Base-by-base conservation (phyloP, 2,329 filamentous ascomycete species). In the Sphaerulina populicola region DNA sequence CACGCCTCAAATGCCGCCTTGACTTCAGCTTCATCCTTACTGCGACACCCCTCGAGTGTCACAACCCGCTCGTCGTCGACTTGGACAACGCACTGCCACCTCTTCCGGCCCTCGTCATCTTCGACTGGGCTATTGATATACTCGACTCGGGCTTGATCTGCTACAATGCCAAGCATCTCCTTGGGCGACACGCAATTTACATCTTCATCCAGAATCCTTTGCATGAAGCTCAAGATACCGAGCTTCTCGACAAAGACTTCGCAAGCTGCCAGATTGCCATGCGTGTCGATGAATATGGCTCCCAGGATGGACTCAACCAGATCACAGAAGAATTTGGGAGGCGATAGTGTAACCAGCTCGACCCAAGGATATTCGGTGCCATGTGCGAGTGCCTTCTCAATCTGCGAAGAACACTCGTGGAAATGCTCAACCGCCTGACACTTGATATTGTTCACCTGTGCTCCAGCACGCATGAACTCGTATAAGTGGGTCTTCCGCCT, bases 321-420 rank as follows among this genome's bases (percentile, higher is more conserved):
- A 66, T 96, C 90, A 0, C 85, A 91, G 68, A 85, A 84, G 67
- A 87, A 86, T 64, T 96, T 96, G 12, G 79, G 79, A 0, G 82
- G 76, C 11, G 77, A 74, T 0, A 94, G 72, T 0, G 77, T 74
- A 0, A 81, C 74, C 0, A 97, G 77, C 0, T 81, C 68, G 1
- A 78, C 73, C 91, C 91, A 97, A 0, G 91, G 93, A 62, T 90
- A 94, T 12, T 71, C 67, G 0, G 57, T 55, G 0, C 77, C 78
- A 0, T 66, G 43, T 0, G 68, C 44, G 8, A 94, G 70, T 0
- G 73, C 77, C 0, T 69, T 50, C 0, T 69, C 52, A 42, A 94
- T 73, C 1, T 58, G 60, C 0, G 67, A 67, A 6, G 78, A 72
- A 27, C 84, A 67, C 1, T 60, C 57, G 0, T 68, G 58, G 64